phyloP scores from a whole-genome alignment of 768 basidiomycete species.

The Porphyrellus cyaneotinctus region DNA sequence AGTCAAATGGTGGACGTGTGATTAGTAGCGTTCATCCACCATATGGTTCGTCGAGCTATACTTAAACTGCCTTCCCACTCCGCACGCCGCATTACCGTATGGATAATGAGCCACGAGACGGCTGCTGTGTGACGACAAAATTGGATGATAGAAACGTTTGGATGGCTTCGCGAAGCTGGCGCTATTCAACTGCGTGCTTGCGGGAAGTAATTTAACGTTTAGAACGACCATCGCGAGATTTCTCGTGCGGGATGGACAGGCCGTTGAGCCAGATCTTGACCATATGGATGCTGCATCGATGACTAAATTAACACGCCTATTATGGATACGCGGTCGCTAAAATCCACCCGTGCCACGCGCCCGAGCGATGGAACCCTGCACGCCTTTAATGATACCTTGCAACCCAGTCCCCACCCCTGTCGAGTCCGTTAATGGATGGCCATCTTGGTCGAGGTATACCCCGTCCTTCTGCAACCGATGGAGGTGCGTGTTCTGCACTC shows the following conservation, averaged over 20 bases:
- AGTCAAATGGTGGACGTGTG: slow-evolving; percentile 20
- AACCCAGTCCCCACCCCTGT: slow-evolving; percentile 37
- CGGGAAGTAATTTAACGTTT: neutral
- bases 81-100: slow-evolving; percentile 16
- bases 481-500: slow-evolving; percentile 54
- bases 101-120: neutral
- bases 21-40: slow-evolving; percentile 15
- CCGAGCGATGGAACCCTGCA: slow-evolving; percentile 40
- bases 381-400: slow-evolving; percentile 39
- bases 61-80: slow-evolving; percentile 35
- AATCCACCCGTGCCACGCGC: slow-evolving; percentile 42
- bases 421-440: slow-evolving; percentile 37
- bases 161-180: neutral
- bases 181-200: neutral
- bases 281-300: slow-evolving; percentile 7
- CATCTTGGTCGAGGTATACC: slow-evolving; percentile 51
- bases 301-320: slow-evolving; percentile 12
- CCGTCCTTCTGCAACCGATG: slow-evolving; percentile 49
- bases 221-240: neutral
- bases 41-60: slow-evolving; percentile 32
- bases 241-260: neutral
- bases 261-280: too few relatives aligned
- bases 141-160: neutral
- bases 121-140: neutral
- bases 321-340: slow-evolving; percentile 11